These are phyloP conservation scores for Hordeum vulgare DNA, from an alignment of 176 grass and related monocot genomes.

Conservation along the genomic window MorexV3_pseudomolecules_assembly NC_058521.1:534896708-534897207, in stretches of 20 bases:
- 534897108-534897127: background rate
- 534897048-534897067: too few relatives aligned
- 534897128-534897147: background rate
- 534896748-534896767: background rate
- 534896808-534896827: background rate
- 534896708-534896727: background rate
- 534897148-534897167: background rate
- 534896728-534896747: background rate
- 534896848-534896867: background rate
- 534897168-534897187: background rate
- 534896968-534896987: background rate
- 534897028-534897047: background rate
- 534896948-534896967: background rate
- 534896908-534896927: background rate
- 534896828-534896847: background rate
- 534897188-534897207: background rate
- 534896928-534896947: background rate
- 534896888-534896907: background rate
- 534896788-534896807: background rate
- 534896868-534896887: background rate
- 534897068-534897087: background rate
- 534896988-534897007: background rate
- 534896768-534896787: background rate
- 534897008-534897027: background rate
- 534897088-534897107: background rate